Evolutionary conservation across 2,329 filamentous ascomycete species (phyloP), one percentile per base, ranked within the genome.

Genomic region (Trichoderma lentiforme): DNA sequence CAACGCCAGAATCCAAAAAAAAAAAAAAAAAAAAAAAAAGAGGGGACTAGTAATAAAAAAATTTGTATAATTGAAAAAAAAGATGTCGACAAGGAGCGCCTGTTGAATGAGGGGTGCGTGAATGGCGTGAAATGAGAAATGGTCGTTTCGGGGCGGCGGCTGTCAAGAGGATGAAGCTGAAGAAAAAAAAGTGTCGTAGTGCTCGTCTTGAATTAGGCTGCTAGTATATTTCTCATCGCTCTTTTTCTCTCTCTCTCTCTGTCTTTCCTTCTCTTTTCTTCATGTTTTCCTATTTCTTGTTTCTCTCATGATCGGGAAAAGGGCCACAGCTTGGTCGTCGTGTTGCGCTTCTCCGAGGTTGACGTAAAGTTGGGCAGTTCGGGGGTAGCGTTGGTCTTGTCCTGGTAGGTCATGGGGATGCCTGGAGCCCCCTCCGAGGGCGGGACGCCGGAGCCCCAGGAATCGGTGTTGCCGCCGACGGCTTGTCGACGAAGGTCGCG

Each of bases 401-500:
- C 74, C 24, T 65, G 43, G 24, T 69, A 64, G 12, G 67, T 70
- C 71, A 75, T 74, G 28, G 56, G 83, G 36, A 73, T 73, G 30
- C 73, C 70, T 18, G 75, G 75, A 6, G 76, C 77, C 30, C 72
- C 74, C 11, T 74, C 75, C 18, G 74, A 66, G 53, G 78, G 75
- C 32, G 71, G 66, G 43, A 58, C 21, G n/a, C 76, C 75, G 8
- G 81, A 81, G 7, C 80, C 81, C 81, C 81, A 82, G 1, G 81
- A 81, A 6, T 63, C 26, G 80, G 81, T 32, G 76, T 76, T 15
- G 75, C 73, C 67, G 32, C 81, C 81, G 75, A 72, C 67, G 34
- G 81, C 81, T 71, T 81, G 81, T 77, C 82, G 83, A 73, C 87
- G 84, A 53, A 85, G 85, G 77, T 92, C 91, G 81, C 86, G 90